Evolutionary conservation across 2,329 filamentous ascomycete species (phyloP), one percentile per base, ranked within the genome.

Genomic region (Ceratocystis smalleyi): DNA sequence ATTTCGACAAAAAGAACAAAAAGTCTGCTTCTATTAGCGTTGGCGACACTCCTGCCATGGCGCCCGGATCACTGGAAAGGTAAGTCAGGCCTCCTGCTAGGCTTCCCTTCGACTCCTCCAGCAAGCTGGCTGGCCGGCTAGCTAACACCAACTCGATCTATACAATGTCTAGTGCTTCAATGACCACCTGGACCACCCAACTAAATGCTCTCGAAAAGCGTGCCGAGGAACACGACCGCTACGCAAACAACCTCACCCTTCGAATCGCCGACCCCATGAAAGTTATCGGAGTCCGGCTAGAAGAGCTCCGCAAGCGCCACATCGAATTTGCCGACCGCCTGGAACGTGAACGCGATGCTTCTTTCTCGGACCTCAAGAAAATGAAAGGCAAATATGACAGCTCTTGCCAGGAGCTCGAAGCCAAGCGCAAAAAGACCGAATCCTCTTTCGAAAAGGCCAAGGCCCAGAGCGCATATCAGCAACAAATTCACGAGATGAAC

Each of bases 171-270:
- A 88, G 91, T 73, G 94, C 94, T 63, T 97, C 92, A 24, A 83
- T 99, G 73, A 97, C 92, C 30, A 99, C 92, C 63, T 99, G 94
- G 94, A 87, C 89, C 12, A 94, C 91, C 3, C 94, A 97, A 74
- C 82, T 99, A 63, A 91, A 84, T 35, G 95, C 91, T 0, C 81
- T 97, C 69, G 95, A 99, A 75, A 83, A 85, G 54, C 84, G 91
- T 69, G 94, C 94, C 49, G 82, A 84, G 68, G 92, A 97, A 74
- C 91, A 96, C 75, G 92, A 96, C 69, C 83, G 84, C 69, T 95
- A 88, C 73, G 87, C 85, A 47, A 85, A 83, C 67, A 88, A 92
- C 66, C 79, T 99, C 67, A 75, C 96, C 64, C 79, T 81, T 45
- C 86, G 91, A 69, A 83, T 99, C 43, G 91, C 91, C 64, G 91